A percentile compares a stretch with the other conserved stretches of the same genome.
Conservation (phyloP, 2,329 filamentous ascomycete species). For the Cercospora janseana region DNA sequence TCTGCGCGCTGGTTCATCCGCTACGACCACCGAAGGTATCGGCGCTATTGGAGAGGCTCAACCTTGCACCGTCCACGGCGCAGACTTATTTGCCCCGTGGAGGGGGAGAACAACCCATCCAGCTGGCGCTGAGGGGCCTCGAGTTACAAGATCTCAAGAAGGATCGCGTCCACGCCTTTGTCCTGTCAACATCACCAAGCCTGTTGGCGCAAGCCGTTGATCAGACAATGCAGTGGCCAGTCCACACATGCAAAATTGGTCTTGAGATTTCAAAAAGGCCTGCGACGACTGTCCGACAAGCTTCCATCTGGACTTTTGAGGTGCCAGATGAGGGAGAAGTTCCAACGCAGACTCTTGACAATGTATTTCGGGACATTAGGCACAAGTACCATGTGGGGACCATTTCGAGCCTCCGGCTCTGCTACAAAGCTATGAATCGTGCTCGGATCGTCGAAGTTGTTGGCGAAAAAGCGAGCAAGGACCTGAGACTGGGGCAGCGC, state of each 20-base stretch:
- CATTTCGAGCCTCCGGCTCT: conserved; percentile 33
- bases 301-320: conserved; percentile 16
- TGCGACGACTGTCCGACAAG: not conserved
- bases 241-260: conserved; percentile 23
- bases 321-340: conserved; percentile 13
- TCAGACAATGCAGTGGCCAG: conserved; percentile 18
- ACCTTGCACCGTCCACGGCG: conserved; percentile 18
- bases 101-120: conserved; percentile 15
- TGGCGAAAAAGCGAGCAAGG: conserved; percentile 33
- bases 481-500: conserved; percentile 28
- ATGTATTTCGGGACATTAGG: conserved; percentile 19
- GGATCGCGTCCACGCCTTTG: conserved; percentile 18
- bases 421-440: conserved; percentile 32
- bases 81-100: conserved; percentile 6
- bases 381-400: conserved; percentile 22
- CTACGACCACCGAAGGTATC: conserved; percentile 18
- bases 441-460: conserved; percentile 32
- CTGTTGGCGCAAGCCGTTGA: conserved; percentile 18
- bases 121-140: conserved; percentile 16
- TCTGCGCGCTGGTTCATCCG: conserved; percentile 20
- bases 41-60: conserved; percentile 21
- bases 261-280: conserved; percentile 4
- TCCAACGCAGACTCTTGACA: conserved; percentile 14
- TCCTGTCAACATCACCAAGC: conserved; percentile 18
- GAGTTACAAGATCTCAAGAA: not conserved